phyloP scores from a whole-genome alignment of 192 early-diverging fungal species.

The Umbelopsis sp. region DNA sequence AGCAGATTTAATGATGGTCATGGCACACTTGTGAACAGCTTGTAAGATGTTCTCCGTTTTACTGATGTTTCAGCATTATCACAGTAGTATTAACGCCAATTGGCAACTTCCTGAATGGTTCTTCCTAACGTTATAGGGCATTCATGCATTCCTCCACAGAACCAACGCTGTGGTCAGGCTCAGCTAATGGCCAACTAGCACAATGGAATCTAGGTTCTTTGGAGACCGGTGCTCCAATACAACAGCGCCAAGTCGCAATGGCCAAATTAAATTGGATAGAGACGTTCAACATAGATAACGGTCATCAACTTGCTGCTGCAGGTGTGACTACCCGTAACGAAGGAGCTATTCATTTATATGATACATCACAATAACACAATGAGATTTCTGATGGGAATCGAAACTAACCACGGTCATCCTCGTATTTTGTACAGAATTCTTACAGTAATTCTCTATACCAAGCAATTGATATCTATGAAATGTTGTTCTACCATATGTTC shows the following conservation, averaged over 20 bases:
- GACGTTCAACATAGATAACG: neutral
- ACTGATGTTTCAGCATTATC: neutral
- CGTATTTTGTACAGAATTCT: neutral
- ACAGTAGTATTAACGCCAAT: neutral
- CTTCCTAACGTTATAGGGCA: neutral
- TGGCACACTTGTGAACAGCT: constrained; percentile 26
- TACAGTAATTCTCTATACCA: neutral
- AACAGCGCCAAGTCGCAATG: neutral
- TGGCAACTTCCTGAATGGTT: neutral
- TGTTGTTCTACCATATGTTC: neutral
- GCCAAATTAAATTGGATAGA: constrained; percentile 21
- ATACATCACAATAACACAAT: neutral
- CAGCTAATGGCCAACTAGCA: constrained; percentile 31
- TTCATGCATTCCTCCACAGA: neutral
- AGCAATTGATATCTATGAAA: neutral
- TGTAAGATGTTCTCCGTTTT: constrained; percentile 22
- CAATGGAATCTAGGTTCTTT: constrained; percentile 14
- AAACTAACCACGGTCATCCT: too few relatives aligned
- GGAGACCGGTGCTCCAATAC: neutral
- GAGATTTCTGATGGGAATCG: too few relatives aligned
- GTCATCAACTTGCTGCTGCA: neutral
- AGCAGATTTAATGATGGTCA: constrained; percentile 25
- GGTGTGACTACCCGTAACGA: neutral
- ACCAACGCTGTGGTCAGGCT: constrained; percentile 23
- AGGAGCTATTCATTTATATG: constrained; percentile 9